A percentile compares a stretch with the other conserved stretches of the same genome.
These are phyloP conservation scores for Monosporascus cannonballus DNA, from an alignment of 2,329 filamentous ascomycete genomes.

Conservation along the genomic window DNA sequence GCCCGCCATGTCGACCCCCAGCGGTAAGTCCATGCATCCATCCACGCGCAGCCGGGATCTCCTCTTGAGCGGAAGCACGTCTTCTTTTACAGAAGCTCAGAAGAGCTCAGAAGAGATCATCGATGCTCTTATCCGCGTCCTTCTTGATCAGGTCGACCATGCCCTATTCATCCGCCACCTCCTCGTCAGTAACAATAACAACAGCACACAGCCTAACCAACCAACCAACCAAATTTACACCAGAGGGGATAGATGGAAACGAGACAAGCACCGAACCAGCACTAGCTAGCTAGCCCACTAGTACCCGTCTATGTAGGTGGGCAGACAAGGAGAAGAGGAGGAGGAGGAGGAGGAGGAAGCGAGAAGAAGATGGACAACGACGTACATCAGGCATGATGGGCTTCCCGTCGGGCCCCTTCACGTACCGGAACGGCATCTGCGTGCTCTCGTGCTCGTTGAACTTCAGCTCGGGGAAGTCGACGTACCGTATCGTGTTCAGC, in stretches of 20 bases:
- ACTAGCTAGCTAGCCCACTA: no score
- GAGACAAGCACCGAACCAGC: no score
- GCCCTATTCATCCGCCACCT: constrained; percentile 57
- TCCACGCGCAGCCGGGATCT: neutral
- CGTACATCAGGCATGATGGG: constrained; percentile 88
- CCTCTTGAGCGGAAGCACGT: neutral
- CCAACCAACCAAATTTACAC: no score
- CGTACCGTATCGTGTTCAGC: constrained; percentile 71
- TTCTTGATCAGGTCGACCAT: constrained; percentile 93
- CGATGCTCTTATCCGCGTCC: constrained; percentile 87
- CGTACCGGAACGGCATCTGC: constrained; percentile 97
- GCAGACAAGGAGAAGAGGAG: neutral
- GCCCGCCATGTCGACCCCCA: no score
- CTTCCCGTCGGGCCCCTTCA: constrained; percentile 65
- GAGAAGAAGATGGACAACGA: constrained; percentile 1
- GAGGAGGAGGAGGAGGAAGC: neutral
- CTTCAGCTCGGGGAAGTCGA: constrained; percentile 84
- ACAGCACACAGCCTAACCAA: neutral
- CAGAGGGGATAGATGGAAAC: neutral
- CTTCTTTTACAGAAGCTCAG: constrained; percentile 28
- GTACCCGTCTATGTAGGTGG: neutral
- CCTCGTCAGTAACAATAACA: constrained; percentile 15
- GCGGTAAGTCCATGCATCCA: no score
- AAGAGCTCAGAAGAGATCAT: constrained; percentile 77
- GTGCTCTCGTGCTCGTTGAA: constrained; percentile 91